Evolutionary conservation across 306 rosid species (phyloP).

Genomic region (Cucumis sativus): DNA sequence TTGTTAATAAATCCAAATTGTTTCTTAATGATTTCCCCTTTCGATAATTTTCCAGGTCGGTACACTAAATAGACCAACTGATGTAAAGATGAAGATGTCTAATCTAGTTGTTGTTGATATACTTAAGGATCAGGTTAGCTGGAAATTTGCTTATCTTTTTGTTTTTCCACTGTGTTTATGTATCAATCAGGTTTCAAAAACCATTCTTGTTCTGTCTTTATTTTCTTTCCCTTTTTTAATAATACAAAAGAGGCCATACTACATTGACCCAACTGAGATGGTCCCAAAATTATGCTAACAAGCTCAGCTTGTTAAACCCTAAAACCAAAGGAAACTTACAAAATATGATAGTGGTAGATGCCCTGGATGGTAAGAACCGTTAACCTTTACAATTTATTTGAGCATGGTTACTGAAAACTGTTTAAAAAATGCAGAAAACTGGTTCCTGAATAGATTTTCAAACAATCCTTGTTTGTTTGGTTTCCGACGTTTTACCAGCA

Average conservation of each 20-base stretch:
- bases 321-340: neutral
- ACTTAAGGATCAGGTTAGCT: conserved; percentile 59
- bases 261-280: neutral
- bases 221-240: neutral
- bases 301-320: neutral
- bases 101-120: conserved; percentile 50
- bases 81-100: conserved; percentile 42
- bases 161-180: neutral
- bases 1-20: conserved; percentile 6
- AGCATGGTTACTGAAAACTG: neutral
- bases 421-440: neutral
- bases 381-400: neutral
- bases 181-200: neutral
- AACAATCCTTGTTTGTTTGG: neutral
- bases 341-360: neutral
- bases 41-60: conserved; percentile 55
- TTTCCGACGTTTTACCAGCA: neutral
- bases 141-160: neutral
- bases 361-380: neutral
- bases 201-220: neutral
- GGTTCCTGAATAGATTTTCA: neutral
- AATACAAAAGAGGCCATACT: neutral
- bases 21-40: neutral
- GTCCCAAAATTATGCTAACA: neutral
- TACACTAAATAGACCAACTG: conserved; percentile 44